Percentiles rank a stretch among this genome's conserved stretches.
phyloP scores from a whole-genome alignment of 2,329 filamentous ascomycete species.

The Cytospora piceicola region DNA sequence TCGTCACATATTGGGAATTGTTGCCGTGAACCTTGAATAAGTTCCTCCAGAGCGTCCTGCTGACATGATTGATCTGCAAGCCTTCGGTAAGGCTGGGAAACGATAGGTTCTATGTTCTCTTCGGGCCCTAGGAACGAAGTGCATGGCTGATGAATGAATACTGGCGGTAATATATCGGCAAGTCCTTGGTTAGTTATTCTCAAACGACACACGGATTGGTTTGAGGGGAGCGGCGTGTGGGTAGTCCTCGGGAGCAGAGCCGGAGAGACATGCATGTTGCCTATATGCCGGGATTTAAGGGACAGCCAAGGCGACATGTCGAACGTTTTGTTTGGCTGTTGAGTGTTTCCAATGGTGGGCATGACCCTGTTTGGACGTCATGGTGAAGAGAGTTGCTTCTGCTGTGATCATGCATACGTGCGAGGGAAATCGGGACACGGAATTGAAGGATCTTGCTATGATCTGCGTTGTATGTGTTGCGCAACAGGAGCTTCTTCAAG shows the following conservation, averaged over 20 bases:
- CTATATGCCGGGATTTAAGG: not conserved
- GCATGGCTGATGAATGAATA: not conserved
- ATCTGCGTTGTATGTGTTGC: not conserved
- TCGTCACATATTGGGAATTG: not conserved
- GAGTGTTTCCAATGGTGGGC: not conserved
- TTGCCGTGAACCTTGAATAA: not conserved
- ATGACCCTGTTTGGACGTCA: not conserved
- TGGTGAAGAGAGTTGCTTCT: not conserved
- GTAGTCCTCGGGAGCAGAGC: not conserved
- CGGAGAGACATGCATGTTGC: constrained; percentile 3
- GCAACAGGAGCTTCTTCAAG: not conserved
- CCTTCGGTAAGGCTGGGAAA: not conserved
- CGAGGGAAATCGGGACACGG: not conserved
- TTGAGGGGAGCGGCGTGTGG: not conserved
- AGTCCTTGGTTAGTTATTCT: not conserved
- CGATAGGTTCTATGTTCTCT: not conserved
- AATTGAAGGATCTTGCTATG: not conserved
- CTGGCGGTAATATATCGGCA: not conserved
- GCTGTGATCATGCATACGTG: not conserved
- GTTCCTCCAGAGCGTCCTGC: not conserved
- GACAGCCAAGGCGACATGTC: not conserved
- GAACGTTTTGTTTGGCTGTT: not conserved
- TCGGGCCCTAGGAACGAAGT: not conserved
- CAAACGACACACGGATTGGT: not conserved
- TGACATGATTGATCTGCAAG: not conserved